phyloP scores from a whole-genome alignment of 345 rosid species.

The Sisymbrium irio region DNA sequence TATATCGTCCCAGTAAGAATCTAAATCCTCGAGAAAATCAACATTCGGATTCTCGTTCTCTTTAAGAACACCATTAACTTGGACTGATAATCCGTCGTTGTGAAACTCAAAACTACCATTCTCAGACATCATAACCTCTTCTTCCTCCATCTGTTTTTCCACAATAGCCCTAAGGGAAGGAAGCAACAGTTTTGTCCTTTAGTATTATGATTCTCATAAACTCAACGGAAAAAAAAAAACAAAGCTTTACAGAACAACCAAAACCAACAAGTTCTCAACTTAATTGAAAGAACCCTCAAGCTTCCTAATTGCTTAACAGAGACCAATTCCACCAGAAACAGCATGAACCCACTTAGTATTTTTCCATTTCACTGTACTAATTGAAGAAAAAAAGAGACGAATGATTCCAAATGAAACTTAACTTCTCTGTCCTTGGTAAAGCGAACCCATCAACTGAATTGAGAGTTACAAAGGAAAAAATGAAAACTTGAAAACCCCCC shows the following conservation, averaged over 20 bases:
- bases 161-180: not conserved
- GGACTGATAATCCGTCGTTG: slow-evolving; percentile 9
- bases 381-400: too few species aligned
- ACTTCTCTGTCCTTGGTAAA: too few species aligned
- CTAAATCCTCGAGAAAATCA: slow-evolving; percentile 54
- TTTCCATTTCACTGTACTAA: too few species aligned
- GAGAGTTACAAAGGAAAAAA: too few species aligned
- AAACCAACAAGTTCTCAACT: not conserved
- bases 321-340: slow-evolving; percentile 2
- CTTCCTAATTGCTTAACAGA: slow-evolving; percentile 10
- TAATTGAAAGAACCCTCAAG: not conserved
- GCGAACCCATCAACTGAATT: too few species aligned
- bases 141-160: slow-evolving; percentile 29
- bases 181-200: not conserved
- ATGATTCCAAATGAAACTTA: too few species aligned
- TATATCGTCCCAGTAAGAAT: slow-evolving; percentile 62
- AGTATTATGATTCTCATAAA: not conserved
- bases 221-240: not conserved
- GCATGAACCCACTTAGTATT: too few species aligned
- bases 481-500: too few species aligned
- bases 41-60: slow-evolving; percentile 51
- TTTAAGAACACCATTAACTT: slow-evolving; percentile 19
- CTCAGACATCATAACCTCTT: slow-evolving; percentile 24
- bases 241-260: not conserved
- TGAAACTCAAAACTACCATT: slow-evolving; percentile 27